These are phyloP conservation scores for Penicillium desertorum DNA, from an alignment of 495 filamentous ascomycete genomes.

Conservation along the genomic window DNA sequence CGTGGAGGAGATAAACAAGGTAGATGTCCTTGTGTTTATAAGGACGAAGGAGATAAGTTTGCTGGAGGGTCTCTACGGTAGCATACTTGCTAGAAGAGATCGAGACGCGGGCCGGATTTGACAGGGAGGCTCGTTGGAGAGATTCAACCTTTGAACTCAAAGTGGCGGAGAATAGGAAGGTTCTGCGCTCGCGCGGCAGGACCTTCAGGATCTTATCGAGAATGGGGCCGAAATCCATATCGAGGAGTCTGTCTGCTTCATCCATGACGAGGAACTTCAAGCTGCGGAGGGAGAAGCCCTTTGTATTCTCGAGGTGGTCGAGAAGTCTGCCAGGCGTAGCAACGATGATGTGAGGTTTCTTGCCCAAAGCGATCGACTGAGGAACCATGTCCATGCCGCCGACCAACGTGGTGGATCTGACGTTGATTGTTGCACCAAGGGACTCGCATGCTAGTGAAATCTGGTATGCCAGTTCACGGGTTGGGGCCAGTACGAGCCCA, in stretches of 20 bases:
- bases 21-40: slow-evolving; percentile 90
- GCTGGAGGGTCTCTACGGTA: slow-evolving; percentile 80
- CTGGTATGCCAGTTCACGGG: slow-evolving; percentile 88
- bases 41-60: slow-evolving; percentile 81
- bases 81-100: slow-evolving; percentile 78
- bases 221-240: slow-evolving; percentile 91
- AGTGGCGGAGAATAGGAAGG: slow-evolving; percentile 92
- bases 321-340: slow-evolving; percentile 88
- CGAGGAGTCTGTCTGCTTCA: slow-evolving; percentile 88
- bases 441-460: slow-evolving; percentile 82
- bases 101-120: slow-evolving; percentile 73
- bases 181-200: slow-evolving; percentile 72
- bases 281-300: slow-evolving; percentile 78
- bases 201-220: slow-evolving; percentile 92
- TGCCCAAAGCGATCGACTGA: slow-evolving; percentile 82
- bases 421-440: slow-evolving; percentile 77
- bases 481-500: slow-evolving; percentile 82
- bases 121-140: slow-evolving; percentile 82
- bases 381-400: slow-evolving; percentile 95
- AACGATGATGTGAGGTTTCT: slow-evolving; percentile 82
- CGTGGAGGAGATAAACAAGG: slow-evolving; percentile 80
- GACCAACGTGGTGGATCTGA: slow-evolving; percentile 75
- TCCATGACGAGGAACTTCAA: slow-evolving; percentile 92
- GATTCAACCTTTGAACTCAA: slow-evolving; percentile 91
- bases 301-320: slow-evolving; percentile 95